Conservation (phyloP, 2,329 filamentous ascomycete species). For the Cladophialophora immunda region DNA sequence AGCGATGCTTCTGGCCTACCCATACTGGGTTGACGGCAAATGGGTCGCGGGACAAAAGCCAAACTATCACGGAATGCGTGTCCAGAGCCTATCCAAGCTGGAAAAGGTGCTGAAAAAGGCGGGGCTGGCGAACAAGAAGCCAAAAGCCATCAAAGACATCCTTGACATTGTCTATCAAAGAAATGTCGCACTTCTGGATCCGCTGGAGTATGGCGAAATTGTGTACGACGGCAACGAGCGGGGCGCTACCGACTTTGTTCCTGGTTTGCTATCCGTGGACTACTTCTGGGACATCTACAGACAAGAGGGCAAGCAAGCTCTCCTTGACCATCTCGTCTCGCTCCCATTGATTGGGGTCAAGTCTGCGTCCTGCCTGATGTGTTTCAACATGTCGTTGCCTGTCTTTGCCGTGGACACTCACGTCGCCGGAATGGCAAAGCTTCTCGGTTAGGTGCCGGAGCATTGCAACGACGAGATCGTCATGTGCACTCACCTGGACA, state of each 20-base stretch:
- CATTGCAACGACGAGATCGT: constrained; percentile 42
- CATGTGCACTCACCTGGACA: constrained; percentile 62
- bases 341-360: constrained; percentile 69
- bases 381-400: constrained; percentile 70
- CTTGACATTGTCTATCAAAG: constrained; percentile 32
- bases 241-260: constrained; percentile 36
- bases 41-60: constrained; percentile 36
- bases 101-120: constrained; percentile 27
- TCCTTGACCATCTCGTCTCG: constrained; percentile 33
- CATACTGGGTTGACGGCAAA: constrained; percentile 34
- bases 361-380: constrained; percentile 69
- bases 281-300: constrained; percentile 33
- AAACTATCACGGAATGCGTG: constrained; percentile 39
- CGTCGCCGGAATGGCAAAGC: constrained; percentile 69
- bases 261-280: constrained; percentile 40
- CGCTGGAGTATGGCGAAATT: constrained; percentile 21
- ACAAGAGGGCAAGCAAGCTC: constrained; percentile 34
- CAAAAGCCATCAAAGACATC: constrained; percentile 26
- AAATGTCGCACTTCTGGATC: constrained; percentile 23
- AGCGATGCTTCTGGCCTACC: constrained; percentile 34
- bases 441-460: constrained; percentile 68
- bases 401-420: constrained; percentile 73
- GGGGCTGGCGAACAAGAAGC: constrained; percentile 29
- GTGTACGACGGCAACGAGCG: constrained; percentile 29
- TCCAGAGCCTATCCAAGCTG: constrained; percentile 27